Evolutionary conservation across 2,329 filamentous ascomycete species (phyloP).

Genomic region (Ophiostoma piceae): DNA sequence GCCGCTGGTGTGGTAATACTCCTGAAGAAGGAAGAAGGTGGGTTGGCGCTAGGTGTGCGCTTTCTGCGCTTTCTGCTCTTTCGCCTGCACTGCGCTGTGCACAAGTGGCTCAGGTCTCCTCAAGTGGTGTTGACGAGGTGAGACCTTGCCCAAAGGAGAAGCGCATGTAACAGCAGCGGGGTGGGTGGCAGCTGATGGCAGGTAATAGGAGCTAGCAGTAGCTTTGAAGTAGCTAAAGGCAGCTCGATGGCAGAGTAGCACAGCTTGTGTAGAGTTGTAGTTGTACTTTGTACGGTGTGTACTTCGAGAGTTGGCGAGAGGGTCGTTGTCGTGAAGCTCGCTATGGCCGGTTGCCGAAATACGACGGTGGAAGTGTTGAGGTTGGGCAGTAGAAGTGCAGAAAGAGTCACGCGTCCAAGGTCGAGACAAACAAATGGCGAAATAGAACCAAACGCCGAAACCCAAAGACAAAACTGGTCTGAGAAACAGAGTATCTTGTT

Average conservation of each 20-base stretch:
- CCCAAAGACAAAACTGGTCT: neutral
- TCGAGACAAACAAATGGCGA: neutral
- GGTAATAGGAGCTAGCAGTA: neutral
- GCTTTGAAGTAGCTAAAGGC: neutral
- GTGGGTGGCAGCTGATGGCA: constrained; percentile 7
- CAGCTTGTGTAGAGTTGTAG: neutral
- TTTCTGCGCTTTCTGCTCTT: neutral
- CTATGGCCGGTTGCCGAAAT: neutral
- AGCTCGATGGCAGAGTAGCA: neutral
- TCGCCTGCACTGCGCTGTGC: neutral
- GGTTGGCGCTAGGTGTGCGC: constrained; percentile 3
- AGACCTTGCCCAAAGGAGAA: constrained; percentile 12
- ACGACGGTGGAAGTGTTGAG: neutral
- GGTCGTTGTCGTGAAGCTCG: neutral
- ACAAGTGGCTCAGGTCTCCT: neutral
- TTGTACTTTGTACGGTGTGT: no score
- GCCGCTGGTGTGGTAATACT: constrained; percentile 12
- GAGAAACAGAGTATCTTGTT: neutral
- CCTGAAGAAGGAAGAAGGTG: constrained; percentile 8
- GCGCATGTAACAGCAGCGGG: constrained; percentile 15
- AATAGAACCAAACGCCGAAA: neutral
- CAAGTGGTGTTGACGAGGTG: neutral
- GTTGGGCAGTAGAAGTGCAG: neutral
- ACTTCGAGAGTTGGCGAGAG: neutral
- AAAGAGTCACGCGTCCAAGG: neutral